These are phyloP conservation scores for Pilobolus umbonatus DNA, from an alignment of 192 early-diverging fungal genomes.

Conservation along the genomic window DNA sequence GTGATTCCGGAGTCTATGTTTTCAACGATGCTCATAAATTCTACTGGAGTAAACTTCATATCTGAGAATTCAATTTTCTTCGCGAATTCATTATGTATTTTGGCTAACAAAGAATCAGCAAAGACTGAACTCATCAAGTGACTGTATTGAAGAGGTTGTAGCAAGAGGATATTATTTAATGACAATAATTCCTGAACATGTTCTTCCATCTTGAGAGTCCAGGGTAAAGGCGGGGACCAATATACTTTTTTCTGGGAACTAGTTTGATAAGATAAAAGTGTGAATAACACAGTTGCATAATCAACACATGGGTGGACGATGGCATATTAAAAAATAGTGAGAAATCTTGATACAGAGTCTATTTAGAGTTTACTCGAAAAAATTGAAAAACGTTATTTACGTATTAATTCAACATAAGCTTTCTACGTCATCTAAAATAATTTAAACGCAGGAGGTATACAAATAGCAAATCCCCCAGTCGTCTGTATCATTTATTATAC, in stretches of 20 bases:
- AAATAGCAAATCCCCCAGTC: not conserved
- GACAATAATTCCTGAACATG: not conserved
- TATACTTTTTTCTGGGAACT: too few species aligned
- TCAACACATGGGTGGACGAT: too few species aligned
- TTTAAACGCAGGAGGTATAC: not conserved
- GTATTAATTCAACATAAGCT: too few species aligned
- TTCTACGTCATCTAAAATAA: not conserved
- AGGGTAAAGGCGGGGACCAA: too few species aligned
- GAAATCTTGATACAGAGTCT: too few species aligned
- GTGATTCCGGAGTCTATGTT: constrained; percentile 7
- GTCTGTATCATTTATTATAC: constrained; percentile 5
- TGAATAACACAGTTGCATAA: too few species aligned
- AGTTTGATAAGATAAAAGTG: too few species aligned
- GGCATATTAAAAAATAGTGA: too few species aligned
- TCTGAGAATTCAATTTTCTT: constrained; percentile 2
- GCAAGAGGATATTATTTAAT: constrained; percentile 1
- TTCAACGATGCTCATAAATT: constrained; percentile 6
- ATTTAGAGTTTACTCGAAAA: too few species aligned
- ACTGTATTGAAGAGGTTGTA: not conserved
- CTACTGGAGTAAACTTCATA: not conserved
- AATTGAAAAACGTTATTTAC: too few species aligned
- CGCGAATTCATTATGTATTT: not conserved
- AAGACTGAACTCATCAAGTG: constrained; percentile 1
- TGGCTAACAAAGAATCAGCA: constrained; percentile 3
- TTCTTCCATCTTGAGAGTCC: constrained; percentile 1